Base-by-base conservation (phyloP, 1,139 yeast genomes). In the Geotrichum fermentans region DNA sequence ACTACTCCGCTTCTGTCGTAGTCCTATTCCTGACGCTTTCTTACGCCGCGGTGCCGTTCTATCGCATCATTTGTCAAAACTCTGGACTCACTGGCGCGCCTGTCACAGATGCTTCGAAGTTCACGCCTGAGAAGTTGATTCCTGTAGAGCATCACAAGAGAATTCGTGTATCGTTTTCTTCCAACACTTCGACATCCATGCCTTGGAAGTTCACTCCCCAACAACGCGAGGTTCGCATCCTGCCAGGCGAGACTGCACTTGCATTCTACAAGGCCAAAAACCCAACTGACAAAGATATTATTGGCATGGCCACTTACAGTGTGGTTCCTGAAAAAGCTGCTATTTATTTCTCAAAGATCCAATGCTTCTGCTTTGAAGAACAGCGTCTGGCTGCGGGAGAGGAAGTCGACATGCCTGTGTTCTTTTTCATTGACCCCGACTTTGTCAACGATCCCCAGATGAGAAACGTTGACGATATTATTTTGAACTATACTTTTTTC, bases 341-440 rank as follows among this genome's bases (percentile, higher is more conserved):
- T 0, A 96, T 89, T 4, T 94, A 92, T 67, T 92, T 92, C 72
- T 87, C 88, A 71, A 92, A 92, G 68, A 92, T 92, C 61, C 98
- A 92, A 66, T 92, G 99, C 67, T 92, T 92, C 70, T 92, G 99
- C 65, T 92, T 94, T 64, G 99, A 92, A 69, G 98, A 92, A 65
- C 99, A 92, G 68, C 77, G 88, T 65, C 73, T 92, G 56, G 77
- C 83, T 51, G 96, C 97, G 1, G 97, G 97, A 5, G 99, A 94
- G 70, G 97, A 92, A 65, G 96, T 94, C 14, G 99, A 94, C 63
- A 92, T 94, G 98, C 99, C 99, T 0, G 90, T 92, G 16, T 94
- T 94, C 71, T 94, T 94, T 77, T 94, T 94, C 67, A 86, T 94
- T 50, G 99, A 94, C 64, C 99, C 99, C 0, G 98, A 94, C 58